Evolutionary conservation across 441 rosid genomes (phyloP).

Genomic region (Erodium texanum): DNA sequence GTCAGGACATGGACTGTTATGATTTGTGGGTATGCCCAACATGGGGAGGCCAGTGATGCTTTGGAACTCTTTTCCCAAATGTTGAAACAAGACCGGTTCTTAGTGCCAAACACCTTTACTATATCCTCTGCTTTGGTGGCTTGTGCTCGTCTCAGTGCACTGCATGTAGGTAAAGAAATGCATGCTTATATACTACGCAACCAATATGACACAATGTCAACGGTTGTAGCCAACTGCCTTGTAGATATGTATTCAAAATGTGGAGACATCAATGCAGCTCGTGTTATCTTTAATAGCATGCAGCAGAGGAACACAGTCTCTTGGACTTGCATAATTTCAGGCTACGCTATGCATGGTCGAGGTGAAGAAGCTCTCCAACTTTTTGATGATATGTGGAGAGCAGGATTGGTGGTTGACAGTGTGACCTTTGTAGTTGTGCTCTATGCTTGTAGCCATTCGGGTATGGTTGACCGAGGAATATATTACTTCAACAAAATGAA

Average conservation of each 20-base stretch:
- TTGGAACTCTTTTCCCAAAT: slow-evolving; percentile 53
- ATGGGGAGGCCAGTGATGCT: slow-evolving; percentile 42
- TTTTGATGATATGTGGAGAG: slow-evolving; percentile 30
- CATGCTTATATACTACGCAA: slow-evolving; percentile 51
- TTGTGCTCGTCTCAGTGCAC: slow-evolving; percentile 54
- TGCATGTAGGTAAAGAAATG: slow-evolving; percentile 48
- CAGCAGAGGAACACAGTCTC: slow-evolving; percentile 34
- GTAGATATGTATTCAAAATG: slow-evolving; percentile 65
- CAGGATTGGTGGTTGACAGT: slow-evolving; percentile 28
- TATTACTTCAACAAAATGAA: slow-evolving; percentile 23
- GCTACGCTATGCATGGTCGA: slow-evolving; percentile 44
- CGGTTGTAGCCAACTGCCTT: slow-evolving; percentile 55
- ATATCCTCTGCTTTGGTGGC: slow-evolving; percentile 45
- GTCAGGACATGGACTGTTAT: slow-evolving; percentile 59
- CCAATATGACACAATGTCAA: slow-evolving; percentile 34
- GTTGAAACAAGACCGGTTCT: slow-evolving; percentile 39
- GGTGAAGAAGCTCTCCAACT: slow-evolving; percentile 30
- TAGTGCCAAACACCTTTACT: slow-evolving; percentile 45
- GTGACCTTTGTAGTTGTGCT: slow-evolving; percentile 35
- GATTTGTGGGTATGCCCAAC: slow-evolving; percentile 51
- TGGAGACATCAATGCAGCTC: slow-evolving; percentile 46
- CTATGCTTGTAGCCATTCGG: slow-evolving; percentile 45
- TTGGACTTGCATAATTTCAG: slow-evolving; percentile 47
- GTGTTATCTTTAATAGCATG: slow-evolving; percentile 38
- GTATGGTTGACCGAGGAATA: slow-evolving; percentile 34